Percentiles rank a stretch among this genome's conserved stretches.
phyloP scores from a whole-genome alignment of 805 yeast genomes.

The Candida jianshihensis region DNA sequence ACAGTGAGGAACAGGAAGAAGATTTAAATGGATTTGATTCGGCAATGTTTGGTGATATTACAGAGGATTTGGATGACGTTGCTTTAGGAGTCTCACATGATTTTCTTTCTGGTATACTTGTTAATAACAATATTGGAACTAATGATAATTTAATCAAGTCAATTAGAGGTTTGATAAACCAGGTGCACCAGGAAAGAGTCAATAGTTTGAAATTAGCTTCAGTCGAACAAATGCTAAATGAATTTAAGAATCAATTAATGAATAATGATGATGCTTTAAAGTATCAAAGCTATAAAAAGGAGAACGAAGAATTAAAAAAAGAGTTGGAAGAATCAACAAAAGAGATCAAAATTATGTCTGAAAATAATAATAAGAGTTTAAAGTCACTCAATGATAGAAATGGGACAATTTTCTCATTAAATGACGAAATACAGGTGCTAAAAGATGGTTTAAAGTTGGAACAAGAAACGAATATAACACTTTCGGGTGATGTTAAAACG shows the following conservation, averaged over 20 bases:
- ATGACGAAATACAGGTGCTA: neutral
- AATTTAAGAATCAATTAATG: constrained; percentile 30
- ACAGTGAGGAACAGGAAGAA: too few relatives aligned
- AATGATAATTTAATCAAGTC: constrained; percentile 49
- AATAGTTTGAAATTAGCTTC: constrained; percentile 51
- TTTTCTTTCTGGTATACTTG: constrained; percentile 47
- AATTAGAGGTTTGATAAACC: constrained; percentile 45
- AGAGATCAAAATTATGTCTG: neutral
- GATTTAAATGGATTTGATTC: constrained; percentile 40
- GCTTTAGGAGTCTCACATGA: constrained; percentile 41
- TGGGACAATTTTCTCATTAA: neutral
- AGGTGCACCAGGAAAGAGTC: constrained; percentile 49
- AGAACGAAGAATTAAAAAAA: neutral
- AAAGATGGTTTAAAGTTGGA: neutral
- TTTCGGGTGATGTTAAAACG: too few relatives aligned
- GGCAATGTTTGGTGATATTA: constrained; percentile 57
- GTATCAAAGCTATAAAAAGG: neutral
- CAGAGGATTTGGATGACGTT: constrained; percentile 40
- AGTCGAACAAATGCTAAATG: constrained; percentile 45
- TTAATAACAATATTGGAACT: constrained; percentile 53
- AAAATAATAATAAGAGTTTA: neutral
- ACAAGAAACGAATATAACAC: neutral
- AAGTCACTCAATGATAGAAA: neutral
- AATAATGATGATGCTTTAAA: constrained; percentile 3
- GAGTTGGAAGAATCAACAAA: neutral